These are phyloP conservation scores for Annulohypoxylon bovei DNA, from an alignment of 495 filamentous ascomycete species.

Conservation along the genomic window DNA sequence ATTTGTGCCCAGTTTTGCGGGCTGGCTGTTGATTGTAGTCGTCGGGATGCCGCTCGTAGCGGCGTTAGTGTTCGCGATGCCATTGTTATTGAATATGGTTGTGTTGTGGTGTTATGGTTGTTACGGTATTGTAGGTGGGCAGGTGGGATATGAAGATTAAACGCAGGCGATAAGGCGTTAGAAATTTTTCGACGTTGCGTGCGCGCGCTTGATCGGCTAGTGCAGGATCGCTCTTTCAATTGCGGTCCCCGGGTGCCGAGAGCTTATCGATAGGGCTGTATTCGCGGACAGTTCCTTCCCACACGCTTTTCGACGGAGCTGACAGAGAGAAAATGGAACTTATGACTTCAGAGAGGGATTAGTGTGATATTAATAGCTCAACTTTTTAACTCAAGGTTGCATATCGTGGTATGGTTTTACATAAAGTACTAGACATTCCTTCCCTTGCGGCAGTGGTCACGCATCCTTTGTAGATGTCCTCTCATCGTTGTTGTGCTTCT, in stretches of 20 bases:
- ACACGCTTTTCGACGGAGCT: not conserved
- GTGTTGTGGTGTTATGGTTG: not conserved
- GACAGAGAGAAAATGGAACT: not conserved
- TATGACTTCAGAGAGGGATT: conserved; percentile 19
- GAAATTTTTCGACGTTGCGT: conserved; percentile 12
- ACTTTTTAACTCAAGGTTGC: conserved; percentile 17
- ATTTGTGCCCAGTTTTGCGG: not conserved
- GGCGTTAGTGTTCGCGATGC: conserved; percentile 30
- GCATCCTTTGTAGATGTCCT: conserved; percentile 80
- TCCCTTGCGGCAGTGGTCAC: conserved; percentile 26
- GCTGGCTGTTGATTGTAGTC: not conserved
- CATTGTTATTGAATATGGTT: conserved; percentile 15
- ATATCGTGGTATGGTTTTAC: not conserved
- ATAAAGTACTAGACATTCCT: not conserved
- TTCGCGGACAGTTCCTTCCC: not conserved
- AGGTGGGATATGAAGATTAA: not conserved
- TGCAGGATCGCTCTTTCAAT: not conserved
- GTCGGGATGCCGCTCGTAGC: conserved; percentile 9
- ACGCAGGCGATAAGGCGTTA: not conserved
- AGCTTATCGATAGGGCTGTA: conserved; percentile 24
- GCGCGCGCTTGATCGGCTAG: not conserved
- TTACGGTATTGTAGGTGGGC: not conserved
- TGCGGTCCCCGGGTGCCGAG: conserved; percentile 3
- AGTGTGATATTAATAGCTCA: conserved; percentile 31
- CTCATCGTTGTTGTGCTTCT: conserved; percentile 84